phyloP scores from a whole-genome alignment of 179 eudicot genomes.

The Spinacia oleracea region DNA sequence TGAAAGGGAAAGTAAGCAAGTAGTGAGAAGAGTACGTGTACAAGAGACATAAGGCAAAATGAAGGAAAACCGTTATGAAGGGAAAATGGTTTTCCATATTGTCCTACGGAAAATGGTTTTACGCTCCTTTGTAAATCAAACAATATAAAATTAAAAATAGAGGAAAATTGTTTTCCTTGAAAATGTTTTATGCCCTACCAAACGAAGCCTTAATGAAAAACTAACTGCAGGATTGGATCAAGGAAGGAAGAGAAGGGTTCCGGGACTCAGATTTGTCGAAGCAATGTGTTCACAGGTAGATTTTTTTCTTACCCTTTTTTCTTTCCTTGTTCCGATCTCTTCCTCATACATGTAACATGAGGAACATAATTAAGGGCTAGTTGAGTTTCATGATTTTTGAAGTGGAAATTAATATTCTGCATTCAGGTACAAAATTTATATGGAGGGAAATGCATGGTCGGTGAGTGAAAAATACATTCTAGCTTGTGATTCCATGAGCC shows the following conservation, averaged over 20 bases:
- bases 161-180: too few relatives aligned
- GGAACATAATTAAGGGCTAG: neutral
- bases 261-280: slow-evolving; percentile 42
- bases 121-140: too few relatives aligned
- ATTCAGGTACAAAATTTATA: slow-evolving; percentile 52
- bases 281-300: slow-evolving; percentile 44
- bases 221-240: slow-evolving; percentile 41
- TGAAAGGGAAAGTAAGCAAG: too few relatives aligned
- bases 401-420: neutral
- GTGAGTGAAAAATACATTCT: slow-evolving; percentile 65
- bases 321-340: neutral
- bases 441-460: slow-evolving; percentile 67
- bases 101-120: too few relatives aligned
- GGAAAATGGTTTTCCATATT: too few relatives aligned
- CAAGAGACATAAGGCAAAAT: too few relatives aligned
- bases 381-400: neutral
- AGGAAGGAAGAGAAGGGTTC: slow-evolving; percentile 36
- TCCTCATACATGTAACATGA: neutral
- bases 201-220: too few relatives aligned
- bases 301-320: neutral
- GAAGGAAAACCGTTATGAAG: too few relatives aligned
- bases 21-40: too few relatives aligned
- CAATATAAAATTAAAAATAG: too few relatives aligned
- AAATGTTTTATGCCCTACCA: too few relatives aligned
- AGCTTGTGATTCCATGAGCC: slow-evolving; percentile 59